Evolutionary conservation across 352 stramenopile genomes (phyloP), one percentile per base, ranked within the genome.

Genomic region (Elongisporangium undulatum): DNA sequence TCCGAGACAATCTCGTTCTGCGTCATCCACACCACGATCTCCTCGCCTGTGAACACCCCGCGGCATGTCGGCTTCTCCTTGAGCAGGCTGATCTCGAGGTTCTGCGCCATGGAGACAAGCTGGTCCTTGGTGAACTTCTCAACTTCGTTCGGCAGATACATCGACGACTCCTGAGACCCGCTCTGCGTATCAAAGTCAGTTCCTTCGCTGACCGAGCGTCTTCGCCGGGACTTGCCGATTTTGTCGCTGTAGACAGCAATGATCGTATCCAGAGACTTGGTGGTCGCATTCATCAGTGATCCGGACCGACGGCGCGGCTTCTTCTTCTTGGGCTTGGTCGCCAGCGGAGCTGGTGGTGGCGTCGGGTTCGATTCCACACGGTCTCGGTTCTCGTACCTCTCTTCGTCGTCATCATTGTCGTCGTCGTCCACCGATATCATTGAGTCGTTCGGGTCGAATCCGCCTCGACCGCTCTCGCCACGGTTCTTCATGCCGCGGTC

Each of bases 41-140:
- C 64, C 49, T 72, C 72, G 12, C 85, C 85, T 8, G 77, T 78
- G 61, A 92, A 91, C n/a, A 77, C 69, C 45, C 75, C 76, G 6
- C 73, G 58, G 0, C 61, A 64, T 21, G 62, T 73, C 0, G 76
- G 76, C 1, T 79, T 72, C 20, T 66, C 64, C 39, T 67, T 56
- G 16, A 85, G 15, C 69, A 90, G 73, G 51, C 70, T 87, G 16
- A 79, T 67, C 56, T 89, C 77, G 59, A 94, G 69, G 54, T 88
- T 94, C 45, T 89, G 77, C 2, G 82, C 82, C 66, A 94, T 90
- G 7, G 82, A 81, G 49, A 86, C 75, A 54, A 94, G 71, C 54
- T 94, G 82, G 41, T 89, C 81, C 19, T 83, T 66, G 12, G 82
- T 88, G 26, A 91, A 91, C 38, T 88, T 91, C 64, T 94, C 85